Percentiles rank a stretch among this genome's conserved stretches.
phyloP scores from a whole-genome alignment of 768 basidiomycete genomes.

The Hebeloma cylindrosporum region DNA sequence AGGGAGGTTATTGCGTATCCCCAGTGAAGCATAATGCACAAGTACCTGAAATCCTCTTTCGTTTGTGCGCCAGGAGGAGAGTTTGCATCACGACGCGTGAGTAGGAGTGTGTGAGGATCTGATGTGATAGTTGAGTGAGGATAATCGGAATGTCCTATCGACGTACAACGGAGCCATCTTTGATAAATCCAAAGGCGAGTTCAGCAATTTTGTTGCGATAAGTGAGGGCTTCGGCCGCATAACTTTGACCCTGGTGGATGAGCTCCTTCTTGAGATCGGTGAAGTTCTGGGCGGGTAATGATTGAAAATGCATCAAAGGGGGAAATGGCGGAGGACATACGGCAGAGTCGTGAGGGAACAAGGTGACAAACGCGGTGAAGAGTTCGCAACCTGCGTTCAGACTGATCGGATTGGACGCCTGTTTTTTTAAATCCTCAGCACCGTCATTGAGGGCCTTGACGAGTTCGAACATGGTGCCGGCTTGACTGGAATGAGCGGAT shows the following conservation, averaged over 20 bases:
- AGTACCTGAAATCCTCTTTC: constrained; percentile 83
- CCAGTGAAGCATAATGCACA: constrained; percentile 15
- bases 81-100: constrained; percentile 95
- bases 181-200: constrained; percentile 88
- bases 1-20: constrained; percentile 18
- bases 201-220: constrained; percentile 90
- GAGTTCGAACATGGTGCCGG: constrained; percentile 92
- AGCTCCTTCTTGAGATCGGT: constrained; percentile 80
- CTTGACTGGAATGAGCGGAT: constrained; percentile 36
- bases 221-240: constrained; percentile 74
- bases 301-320: constrained; percentile 1
- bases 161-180: constrained; percentile 87
- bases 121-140: constrained; percentile 15
- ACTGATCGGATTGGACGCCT: constrained; percentile 77
- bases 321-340: constrained; percentile 42
- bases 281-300: constrained; percentile 60
- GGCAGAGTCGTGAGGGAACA: constrained; percentile 78
- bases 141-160: constrained; percentile 7
- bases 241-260: constrained; percentile 76
- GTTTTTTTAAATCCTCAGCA: constrained; percentile 58
- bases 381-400: constrained; percentile 88
- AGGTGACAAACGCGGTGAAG: constrained; percentile 86
- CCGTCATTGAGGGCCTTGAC: constrained; percentile 80
- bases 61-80: constrained; percentile 83
- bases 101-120: constrained; percentile 98